Evolutionary conservation across 768 basidiomycete species (phyloP).

Genomic region (Podaxis sp.): DNA sequence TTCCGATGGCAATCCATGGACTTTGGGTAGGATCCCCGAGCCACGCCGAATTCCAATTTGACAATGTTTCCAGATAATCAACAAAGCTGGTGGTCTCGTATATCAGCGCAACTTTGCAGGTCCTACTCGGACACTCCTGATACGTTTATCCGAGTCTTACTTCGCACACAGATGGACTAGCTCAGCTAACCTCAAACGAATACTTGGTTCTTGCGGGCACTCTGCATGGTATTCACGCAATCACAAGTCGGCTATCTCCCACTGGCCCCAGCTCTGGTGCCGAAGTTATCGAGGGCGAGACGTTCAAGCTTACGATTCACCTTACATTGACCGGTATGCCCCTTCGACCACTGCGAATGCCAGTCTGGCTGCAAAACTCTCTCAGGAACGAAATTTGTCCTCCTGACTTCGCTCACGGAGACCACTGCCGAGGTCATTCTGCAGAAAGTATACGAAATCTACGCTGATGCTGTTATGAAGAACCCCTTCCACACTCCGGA

Average conservation of each 20-base stretch:
- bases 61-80: constrained; percentile 69
- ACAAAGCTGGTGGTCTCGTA: constrained; percentile 96
- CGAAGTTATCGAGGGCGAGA: constrained; percentile 94
- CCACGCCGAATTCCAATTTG: neutral
- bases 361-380: constrained; percentile 2
- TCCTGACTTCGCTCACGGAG: constrained; percentile 81
- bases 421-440: constrained; percentile 67
- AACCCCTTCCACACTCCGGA: constrained; percentile 99
- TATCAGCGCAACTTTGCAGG: constrained; percentile 93
- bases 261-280: constrained; percentile 80
- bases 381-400: constrained; percentile 92
- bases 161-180: constrained; percentile 78
- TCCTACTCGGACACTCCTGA: constrained; percentile 31
- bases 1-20: constrained; percentile 71
- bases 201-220: constrained; percentile 96
- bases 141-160: constrained; percentile 16
- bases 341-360: neutral
- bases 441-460: constrained; percentile 88
- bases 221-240: constrained; percentile 97
- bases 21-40: constrained; percentile 64
- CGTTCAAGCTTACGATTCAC: constrained; percentile 91
- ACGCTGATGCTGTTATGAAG: constrained; percentile 96
- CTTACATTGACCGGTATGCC: constrained; percentile 84
- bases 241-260: constrained; percentile 89
- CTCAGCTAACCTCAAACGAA: constrained; percentile 89